These are phyloP conservation scores for Boletus pseudo-olivaceus DNA, from an alignment of 768 basidiomycete species.

Conservation along the genomic window DNA sequence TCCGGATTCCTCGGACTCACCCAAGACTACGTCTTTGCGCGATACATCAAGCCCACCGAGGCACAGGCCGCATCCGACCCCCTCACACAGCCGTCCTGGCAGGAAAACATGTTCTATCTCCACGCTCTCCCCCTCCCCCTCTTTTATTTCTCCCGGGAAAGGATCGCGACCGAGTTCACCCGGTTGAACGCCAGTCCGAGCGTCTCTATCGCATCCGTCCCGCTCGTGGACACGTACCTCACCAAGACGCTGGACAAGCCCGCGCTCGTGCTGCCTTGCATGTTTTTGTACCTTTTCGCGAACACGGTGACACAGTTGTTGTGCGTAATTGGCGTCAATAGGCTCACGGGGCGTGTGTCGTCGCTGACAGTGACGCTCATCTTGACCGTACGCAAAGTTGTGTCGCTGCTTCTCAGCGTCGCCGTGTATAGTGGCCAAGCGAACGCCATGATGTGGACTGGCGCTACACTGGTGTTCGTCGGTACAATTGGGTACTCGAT, in stretches of 20 bases:
- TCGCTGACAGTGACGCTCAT: conserved; percentile 77
- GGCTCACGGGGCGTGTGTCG: conserved; percentile 73
- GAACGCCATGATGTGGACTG: conserved; percentile 57
- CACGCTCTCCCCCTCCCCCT: conserved; percentile 78
- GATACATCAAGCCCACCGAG: conserved; percentile 37
- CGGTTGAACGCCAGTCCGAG: conserved; percentile 10
- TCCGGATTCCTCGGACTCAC: conserved; percentile 78
- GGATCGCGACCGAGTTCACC: conserved; percentile 36
- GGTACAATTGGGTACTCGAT: conserved; percentile 70
- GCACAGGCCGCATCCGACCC: conserved; percentile 18
- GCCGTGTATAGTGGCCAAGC: conserved; percentile 41
- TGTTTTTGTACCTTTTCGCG: conserved; percentile 59
- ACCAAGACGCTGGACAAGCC: not conserved
- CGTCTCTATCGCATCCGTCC: conserved; percentile 10
- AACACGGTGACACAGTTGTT: conserved; percentile 84
- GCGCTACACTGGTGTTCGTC: conserved; percentile 62
- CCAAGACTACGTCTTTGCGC: conserved; percentile 74
- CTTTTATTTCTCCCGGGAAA: conserved; percentile 59
- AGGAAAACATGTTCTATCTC: conserved; percentile 90
- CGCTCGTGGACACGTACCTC: conserved; percentile 1
- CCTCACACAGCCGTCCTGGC: conserved; percentile 53
- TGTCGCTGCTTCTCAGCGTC: conserved; percentile 72
- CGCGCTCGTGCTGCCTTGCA: conserved; percentile 47
- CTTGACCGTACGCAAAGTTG: conserved; percentile 77
- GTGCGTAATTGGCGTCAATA: conserved; percentile 84